A percentile compares a stretch with the other conserved stretches of the same genome.
Conservation (phyloP, 2,329 filamentous ascomycete species). For the Alternaria ventricosa region DNA sequence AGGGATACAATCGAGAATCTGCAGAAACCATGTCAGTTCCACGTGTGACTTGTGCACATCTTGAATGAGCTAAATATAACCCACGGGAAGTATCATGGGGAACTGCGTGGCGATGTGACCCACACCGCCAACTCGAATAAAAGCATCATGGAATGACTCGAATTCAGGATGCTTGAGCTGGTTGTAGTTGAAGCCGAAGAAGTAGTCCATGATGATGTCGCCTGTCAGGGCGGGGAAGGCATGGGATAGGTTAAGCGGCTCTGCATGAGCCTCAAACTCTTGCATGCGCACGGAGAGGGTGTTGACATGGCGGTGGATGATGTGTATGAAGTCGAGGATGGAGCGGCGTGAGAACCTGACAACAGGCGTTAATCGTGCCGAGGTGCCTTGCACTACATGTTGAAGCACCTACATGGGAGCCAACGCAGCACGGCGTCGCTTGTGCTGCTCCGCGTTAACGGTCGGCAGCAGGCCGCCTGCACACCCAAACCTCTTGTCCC, state of each 20-base stretch:
- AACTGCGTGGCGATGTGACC: conserved; percentile 45
- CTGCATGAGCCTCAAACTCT: conserved; percentile 38
- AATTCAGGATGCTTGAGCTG: conserved; percentile 45
- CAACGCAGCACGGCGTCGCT: conserved; percentile 40
- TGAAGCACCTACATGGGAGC: conserved; percentile 36
- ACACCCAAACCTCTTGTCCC: conserved; percentile 43
- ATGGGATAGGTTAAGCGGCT: conserved; percentile 38
- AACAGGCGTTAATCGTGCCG: neutral
- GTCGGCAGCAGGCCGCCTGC: conserved; percentile 37
- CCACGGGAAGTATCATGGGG: conserved; percentile 38
- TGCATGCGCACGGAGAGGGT: conserved; percentile 38
- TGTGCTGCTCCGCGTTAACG: conserved; percentile 36
- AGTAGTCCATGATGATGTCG: conserved; percentile 56
- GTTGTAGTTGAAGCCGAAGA: conserved; percentile 45
- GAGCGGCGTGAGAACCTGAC: conserved; percentile 46
- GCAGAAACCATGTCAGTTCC: neutral
- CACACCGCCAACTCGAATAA: conserved; percentile 38
- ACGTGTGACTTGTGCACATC: neutral
- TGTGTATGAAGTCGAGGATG: conserved; percentile 44
- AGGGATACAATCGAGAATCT: conserved; percentile 45
- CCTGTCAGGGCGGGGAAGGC: conserved; percentile 52
- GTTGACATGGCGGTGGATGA: conserved; percentile 45
- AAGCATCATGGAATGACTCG: conserved; percentile 44
- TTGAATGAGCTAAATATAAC: conserved; percentile 3
- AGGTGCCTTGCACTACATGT: neutral